Percentiles rank a stretch among this genome's conserved stretches.
Evolutionary conservation across 2,329 filamentous ascomycete genomes (phyloP).

Genomic region (Cyclaneusma minus): DNA sequence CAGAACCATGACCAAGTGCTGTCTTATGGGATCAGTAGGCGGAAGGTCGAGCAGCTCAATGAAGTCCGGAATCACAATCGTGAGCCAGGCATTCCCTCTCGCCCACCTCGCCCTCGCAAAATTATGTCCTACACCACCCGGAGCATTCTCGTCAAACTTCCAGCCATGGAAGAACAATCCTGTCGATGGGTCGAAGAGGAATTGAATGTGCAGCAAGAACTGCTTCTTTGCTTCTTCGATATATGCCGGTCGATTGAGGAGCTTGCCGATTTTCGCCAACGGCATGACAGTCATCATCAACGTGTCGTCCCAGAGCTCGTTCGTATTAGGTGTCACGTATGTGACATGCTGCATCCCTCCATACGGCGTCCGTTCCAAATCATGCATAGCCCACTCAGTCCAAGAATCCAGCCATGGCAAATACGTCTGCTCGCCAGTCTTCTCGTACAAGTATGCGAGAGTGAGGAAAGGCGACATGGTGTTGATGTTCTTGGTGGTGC

Average conservation of each 20-base stretch:
- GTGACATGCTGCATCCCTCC: constrained; percentile 27
- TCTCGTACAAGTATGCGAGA: constrained; percentile 64
- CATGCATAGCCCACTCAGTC: constrained; percentile 73
- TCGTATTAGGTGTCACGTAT: constrained; percentile 52
- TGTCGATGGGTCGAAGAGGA: constrained; percentile 55
- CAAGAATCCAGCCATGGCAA: constrained; percentile 65
- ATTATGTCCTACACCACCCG: too few relatives aligned
- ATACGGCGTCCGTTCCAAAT: constrained; percentile 54
- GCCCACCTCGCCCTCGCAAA: constrained; percentile 43
- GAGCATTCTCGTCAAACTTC: constrained; percentile 55
- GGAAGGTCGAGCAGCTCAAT: constrained; percentile 54
- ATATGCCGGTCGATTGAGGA: constrained; percentile 56
- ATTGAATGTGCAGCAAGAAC: constrained; percentile 65
- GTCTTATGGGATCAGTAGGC: constrained; percentile 37
- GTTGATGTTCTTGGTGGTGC: constrained; percentile 75
- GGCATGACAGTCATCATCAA: constrained; percentile 80
- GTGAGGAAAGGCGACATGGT: constrained; percentile 70
- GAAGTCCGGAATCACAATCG: constrained; percentile 72
- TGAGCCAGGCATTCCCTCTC: constrained; percentile 57
- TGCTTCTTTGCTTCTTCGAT: constrained; percentile 64
- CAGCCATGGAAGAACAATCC: constrained; percentile 73
- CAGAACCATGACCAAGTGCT: constrained; percentile 44
- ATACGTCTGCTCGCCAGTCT: constrained; percentile 51
- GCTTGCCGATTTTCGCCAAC: constrained; percentile 61
- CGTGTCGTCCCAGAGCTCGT: constrained; percentile 75